Percentiles rank a stretch among this genome's conserved stretches.
Evolutionary conservation across 768 basidiomycete genomes (phyloP).

Genomic region (Lanmaoa rubissima): DNA sequence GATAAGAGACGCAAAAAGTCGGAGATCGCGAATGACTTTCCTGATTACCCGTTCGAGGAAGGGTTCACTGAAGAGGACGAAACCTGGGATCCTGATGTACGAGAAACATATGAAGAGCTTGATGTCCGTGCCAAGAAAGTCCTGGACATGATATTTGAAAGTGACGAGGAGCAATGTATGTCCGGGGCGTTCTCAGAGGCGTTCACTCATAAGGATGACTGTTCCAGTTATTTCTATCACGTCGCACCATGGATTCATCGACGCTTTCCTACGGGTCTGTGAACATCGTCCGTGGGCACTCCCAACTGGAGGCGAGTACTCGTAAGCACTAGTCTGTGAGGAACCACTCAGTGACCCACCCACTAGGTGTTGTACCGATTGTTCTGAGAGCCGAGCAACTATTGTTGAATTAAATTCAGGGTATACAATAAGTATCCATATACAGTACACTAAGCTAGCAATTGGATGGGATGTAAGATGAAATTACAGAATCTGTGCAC

Average conservation of each 20-base stretch:
- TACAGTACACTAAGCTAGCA: not conserved
- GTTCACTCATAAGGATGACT: not conserved
- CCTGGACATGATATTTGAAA: slow-evolving; percentile 54
- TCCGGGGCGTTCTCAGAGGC: slow-evolving; percentile 1
- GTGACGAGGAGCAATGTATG: slow-evolving; percentile 48
- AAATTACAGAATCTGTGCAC: not conserved
- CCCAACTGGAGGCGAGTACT: slow-evolving; percentile 59
- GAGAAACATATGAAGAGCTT: slow-evolving; percentile 52
- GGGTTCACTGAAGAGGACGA: slow-evolving; percentile 63
- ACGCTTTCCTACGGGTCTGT: slow-evolving; percentile 49
- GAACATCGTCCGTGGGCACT: slow-evolving; percentile 46
- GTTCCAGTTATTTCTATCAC: slow-evolving; percentile 62
- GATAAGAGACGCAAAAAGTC: slow-evolving; percentile 56
- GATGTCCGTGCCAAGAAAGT: slow-evolving; percentile 48
- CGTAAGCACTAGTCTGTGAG: too few species aligned
- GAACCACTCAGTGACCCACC: slow-evolving; percentile 4
- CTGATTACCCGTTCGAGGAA: slow-evolving; percentile 52
- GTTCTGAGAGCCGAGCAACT: slow-evolving; percentile 20
- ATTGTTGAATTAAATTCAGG: slow-evolving; percentile 5
- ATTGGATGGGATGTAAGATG: not conserved
- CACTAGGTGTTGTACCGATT: slow-evolving; percentile 27
- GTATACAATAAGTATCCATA: not conserved
- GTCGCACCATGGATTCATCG: slow-evolving; percentile 62
- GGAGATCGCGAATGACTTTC: slow-evolving; percentile 47
- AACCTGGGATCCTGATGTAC: slow-evolving; percentile 51